Base-by-base conservation (phyloP, 257 asterid species). In the Ophiorrhiza pumila region DNA sequence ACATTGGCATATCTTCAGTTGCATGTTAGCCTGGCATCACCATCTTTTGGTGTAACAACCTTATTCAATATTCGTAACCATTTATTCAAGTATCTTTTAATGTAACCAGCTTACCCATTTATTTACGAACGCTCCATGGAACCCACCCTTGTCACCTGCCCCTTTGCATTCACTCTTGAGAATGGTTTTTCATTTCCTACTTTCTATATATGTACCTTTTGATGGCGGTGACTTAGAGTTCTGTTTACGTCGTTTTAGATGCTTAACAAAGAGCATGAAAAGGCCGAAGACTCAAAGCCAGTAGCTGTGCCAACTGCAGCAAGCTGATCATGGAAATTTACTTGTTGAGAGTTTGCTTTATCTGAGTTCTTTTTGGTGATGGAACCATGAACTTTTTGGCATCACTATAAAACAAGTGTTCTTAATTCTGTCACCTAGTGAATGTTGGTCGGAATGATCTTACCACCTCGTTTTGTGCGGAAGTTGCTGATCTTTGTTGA, bases 251-350 rank as follows among this genome's bases (percentile, higher is more conserved):
- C n/a, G 32, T 79, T 71, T 45, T 83, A 93, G 98, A 88, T 91
- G 95, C 92, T 93, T n/a, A 93, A 93, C 91, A 89, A 89, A 77
- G 97, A 93, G 79, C 97, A 93, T 22, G 97, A 93, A 42, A 91
- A 91, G 85, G 89, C 94, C 1, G 97, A 89, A 76, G 97, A 93
- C 49, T 86, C 89, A 0, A 93, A 89, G 86, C 92, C 98, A 7
- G 89, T 85, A 50, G 86, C 87, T 0, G 90, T 85, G 50, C 88
- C 92, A 52, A 71, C 87, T 65, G 85, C 88, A 49, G 96, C 91
- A 78, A 89, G 92, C 91, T 86, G 77, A 84, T 73, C 71, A 17
- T 31, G 15, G 57, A 34, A 68, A 58, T 15, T 9, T 17, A 43
- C 9, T 22, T 11, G 59, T 22, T 35, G 69, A 17, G 75, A 53